Evolutionary conservation across 495 filamentous ascomycete genomes (phyloP), one percentile per base, ranked within the genome.

Genomic region (Usnea hakonensis): DNA sequence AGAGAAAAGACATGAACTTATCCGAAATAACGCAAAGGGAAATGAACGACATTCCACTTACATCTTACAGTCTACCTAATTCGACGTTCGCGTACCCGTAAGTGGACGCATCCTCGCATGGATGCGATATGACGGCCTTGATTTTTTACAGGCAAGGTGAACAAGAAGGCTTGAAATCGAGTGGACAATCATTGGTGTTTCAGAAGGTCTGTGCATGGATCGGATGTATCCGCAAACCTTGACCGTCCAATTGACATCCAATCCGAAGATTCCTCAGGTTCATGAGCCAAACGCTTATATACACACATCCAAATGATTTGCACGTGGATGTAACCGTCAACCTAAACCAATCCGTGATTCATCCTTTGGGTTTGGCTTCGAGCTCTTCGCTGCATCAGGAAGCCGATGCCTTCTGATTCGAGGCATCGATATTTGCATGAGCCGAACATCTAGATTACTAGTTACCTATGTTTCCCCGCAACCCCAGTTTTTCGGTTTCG

Each of bases 391-490:
- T 30, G 9, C 58, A 41, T 40, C 59, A 26, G n/a, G 26, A 28
- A 57, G 2, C 28, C 48, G 48, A 52, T 8, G 53, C n/a, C 32
- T 28, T 41, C 11, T 44, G 60, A 38, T 62, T 56, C 40, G 60
- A 62, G 14, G 52, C 6, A 23, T 40, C 30, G 40, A 44, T 26
- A 40, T 28, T 7, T 32, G 32, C 10, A 57, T 44, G 17, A 43
- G 26, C 37, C 16, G 26, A 62, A 32, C 44, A 33, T 40, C 53
- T 46, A 30, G 16, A 57, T 52, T 28, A 57, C 50, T 14, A n/a
- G n/a, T n/a, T n/a, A n/a, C n/a, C n/a, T n/a, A 37, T 55, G 53
- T 50, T 57, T 57, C 60, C 60, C 60, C 60, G 43, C 53, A 57
- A 35, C 52, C 60, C 60, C 60, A 61, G 59, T 19, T 61, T 61